Conservation (phyloP, 306 rosid species). For the Quercus suber region DNA sequence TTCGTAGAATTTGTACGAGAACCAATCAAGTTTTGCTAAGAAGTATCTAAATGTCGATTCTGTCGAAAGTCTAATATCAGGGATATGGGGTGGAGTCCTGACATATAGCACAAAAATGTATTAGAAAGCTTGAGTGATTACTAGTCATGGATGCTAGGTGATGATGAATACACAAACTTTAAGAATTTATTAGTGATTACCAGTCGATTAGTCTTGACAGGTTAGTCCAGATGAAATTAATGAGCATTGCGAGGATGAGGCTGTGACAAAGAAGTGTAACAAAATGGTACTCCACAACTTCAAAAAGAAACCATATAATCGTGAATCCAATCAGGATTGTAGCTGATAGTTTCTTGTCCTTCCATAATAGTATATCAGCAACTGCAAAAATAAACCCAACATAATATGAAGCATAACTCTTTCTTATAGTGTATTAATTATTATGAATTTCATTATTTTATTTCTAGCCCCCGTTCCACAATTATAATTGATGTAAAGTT, state of each 20-base stretch:
- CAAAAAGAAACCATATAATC: slow-evolving; percentile 49
- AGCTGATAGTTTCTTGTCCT: slow-evolving; percentile 45
- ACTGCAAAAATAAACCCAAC: slow-evolving; percentile 39
- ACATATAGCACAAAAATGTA: background rate
- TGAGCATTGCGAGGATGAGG: slow-evolving; percentile 45
- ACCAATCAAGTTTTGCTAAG: slow-evolving; percentile 27
- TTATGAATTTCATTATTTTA: too few species aligned
- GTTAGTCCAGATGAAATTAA: slow-evolving; percentile 48
- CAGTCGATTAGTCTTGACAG: slow-evolving; percentile 44
- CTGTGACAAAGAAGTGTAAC: slow-evolving; percentile 48
- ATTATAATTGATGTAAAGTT: too few species aligned
- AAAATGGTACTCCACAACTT: slow-evolving; percentile 56
- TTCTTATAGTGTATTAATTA: background rate
- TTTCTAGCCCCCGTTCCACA: too few species aligned
- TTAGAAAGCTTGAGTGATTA: background rate
- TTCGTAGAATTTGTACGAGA: slow-evolving; percentile 38
- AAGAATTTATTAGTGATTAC: slow-evolving; percentile 23
- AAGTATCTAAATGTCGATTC: slow-evolving; percentile 33
- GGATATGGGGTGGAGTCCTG: slow-evolving; percentile 40
- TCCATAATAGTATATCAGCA: slow-evolving; percentile 65
- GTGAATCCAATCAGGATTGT: slow-evolving; percentile 41
- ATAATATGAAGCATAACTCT: background rate
- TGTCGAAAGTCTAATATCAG: slow-evolving; percentile 37
- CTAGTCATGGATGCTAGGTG: background rate
- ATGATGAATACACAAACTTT: background rate